Conservation (phyloP, 179 eudicot species). For the Nepenthes alata region DNA sequence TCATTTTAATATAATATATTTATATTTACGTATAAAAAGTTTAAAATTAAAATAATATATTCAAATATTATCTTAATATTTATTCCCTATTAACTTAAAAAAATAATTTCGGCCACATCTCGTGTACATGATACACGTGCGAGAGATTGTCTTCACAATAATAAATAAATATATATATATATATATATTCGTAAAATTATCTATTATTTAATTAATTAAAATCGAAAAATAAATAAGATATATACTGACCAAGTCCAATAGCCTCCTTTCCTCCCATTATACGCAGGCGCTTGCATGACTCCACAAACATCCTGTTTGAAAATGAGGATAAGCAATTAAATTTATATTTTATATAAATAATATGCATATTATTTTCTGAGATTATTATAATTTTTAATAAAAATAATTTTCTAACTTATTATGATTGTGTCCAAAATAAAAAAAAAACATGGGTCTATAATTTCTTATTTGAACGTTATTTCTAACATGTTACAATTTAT, state of each 20-base stretch:
- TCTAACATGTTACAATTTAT: too few relatives aligned
- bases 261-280: conserved; percentile 80
- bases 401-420: not conserved
- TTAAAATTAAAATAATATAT: too few relatives aligned
- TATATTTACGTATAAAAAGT: too few relatives aligned
- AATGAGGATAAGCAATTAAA: not conserved
- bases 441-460: too few relatives aligned
- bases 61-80: too few relatives aligned
- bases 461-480: too few relatives aligned
- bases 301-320: conserved; percentile 62
- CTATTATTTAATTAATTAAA: too few relatives aligned
- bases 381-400: too few relatives aligned
- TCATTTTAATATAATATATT: too few relatives aligned
- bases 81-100: not conserved
- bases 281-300: conserved; percentile 79
- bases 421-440: too few relatives aligned
- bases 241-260: conserved; percentile 50
- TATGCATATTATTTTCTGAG: not conserved
- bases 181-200: not conserved
- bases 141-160: not conserved
- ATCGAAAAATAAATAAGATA: not conserved
- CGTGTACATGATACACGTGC: not conserved
- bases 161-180: conserved; percentile 5
- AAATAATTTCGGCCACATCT: not conserved
- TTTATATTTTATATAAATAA: too few relatives aligned